Conservation (phyloP, 495 filamentous ascomycete genomes). For the Aspergillus kassunensis region DNA sequence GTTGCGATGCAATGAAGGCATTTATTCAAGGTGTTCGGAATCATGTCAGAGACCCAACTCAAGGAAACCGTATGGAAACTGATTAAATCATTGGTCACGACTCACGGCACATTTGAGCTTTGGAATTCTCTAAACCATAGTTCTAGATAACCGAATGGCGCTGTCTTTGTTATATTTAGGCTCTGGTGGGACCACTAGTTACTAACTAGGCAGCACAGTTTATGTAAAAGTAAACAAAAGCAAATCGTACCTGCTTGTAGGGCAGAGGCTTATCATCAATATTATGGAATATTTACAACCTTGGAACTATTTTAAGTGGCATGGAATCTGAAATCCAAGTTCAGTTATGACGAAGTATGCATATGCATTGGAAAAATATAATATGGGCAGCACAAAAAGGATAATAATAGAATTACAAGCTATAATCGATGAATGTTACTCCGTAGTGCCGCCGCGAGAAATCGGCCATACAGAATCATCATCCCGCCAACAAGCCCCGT, state of each 20-base stretch:
- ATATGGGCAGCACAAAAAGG: not conserved
- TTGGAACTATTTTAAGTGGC: too few species aligned
- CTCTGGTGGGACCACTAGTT: slow-evolving; percentile 7
- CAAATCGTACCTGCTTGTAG: slow-evolving; percentile 9
- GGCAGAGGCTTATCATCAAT: not conserved
- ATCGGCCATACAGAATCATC: slow-evolving; percentile 14
- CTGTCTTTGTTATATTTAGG: slow-evolving; percentile 18
- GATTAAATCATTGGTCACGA: slow-evolving; percentile 34
- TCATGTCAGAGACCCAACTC: slow-evolving; percentile 52
- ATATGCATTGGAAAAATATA: too few species aligned
- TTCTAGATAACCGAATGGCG: slow-evolving; percentile 5
- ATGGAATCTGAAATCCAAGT: too few species aligned
- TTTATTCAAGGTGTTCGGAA: slow-evolving; percentile 85
- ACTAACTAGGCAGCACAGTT: slow-evolving; percentile 16
- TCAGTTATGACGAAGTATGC: too few species aligned
- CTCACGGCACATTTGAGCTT: not conserved
- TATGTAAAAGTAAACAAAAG: not conserved
- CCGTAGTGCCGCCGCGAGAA: not conserved
- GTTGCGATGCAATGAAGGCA: slow-evolving; percentile 81
- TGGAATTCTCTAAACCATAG: not conserved
- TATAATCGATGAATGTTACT: not conserved
- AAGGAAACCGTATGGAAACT: slow-evolving; percentile 44
- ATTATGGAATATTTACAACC: too few species aligned
- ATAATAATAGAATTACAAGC: slow-evolving; percentile 1
- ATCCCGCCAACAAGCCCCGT: slow-evolving; percentile 11